Evolutionary conservation across 805 yeast species (phyloP), one percentile per base, ranked within the genome.

Genomic region (Priceomyces haplophilus): DNA sequence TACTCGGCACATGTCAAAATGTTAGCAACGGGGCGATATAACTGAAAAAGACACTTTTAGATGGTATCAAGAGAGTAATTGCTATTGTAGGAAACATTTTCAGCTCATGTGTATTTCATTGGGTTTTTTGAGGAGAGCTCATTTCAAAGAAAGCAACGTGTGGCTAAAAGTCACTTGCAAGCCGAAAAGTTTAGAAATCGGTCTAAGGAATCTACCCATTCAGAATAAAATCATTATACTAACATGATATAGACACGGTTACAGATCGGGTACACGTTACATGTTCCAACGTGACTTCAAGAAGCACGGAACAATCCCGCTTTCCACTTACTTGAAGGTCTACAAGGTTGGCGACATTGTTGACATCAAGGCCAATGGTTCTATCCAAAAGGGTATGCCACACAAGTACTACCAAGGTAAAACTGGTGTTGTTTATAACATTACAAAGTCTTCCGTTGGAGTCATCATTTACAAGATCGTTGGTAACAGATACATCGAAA

Each of bases 361-460:
- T 69, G 99, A 93, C 78, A 90, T 93, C 82, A 91, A 88, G 80
- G 99, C 95, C 75, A 93, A 93, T 75, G 97, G 97, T 83, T 82
- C 99, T 61, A 81, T 90, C 82, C 98, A 93, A 75, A 90, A 91
- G 85, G 97, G 98, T 88, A 88, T 93, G 97, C 99, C 99, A 75
- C 96, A 88, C 89, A 93, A 93, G 82, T 90, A 81, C 86, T 93
- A 93, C 97, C 97, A 93, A 83, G 99, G 99, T 79, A 93, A 90
- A 85, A 93, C 99, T 59, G 99, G 99, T 85, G 88, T 93, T 64
- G 83, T 93, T 59, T 93, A 83, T 96, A 93, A 93, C 84, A 93
- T 93, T 61, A 91, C 99, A 85, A 93, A 88, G 83, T 78, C 96
- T 54, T 80, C 99, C 55, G 98, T 93, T 58, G 99, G 99, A 85